These are phyloP conservation scores for Naganishia randhawae DNA, from an alignment of 768 basidiomycete genomes.

Conservation along the genomic window DNA sequence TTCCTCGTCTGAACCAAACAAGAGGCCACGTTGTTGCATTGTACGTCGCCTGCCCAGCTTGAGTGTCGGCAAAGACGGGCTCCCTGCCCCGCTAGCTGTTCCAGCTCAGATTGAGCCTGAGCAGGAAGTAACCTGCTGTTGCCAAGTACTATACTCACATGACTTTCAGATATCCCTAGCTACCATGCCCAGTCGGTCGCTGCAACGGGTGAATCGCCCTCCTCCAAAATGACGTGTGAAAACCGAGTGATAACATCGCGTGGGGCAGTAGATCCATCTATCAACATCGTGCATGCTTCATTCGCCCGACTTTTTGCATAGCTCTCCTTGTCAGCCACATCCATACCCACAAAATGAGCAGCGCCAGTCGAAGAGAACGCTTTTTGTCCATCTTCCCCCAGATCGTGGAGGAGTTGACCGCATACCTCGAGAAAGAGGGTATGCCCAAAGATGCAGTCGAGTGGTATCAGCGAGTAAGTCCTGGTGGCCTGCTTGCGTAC, in stretches of 20 bases:
- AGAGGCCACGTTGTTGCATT: no score
- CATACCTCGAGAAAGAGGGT: constrained; percentile 62
- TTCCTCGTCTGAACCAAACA: no score
- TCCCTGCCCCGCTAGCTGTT: no score
- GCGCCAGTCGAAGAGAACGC: constrained; percentile 36
- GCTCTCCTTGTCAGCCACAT: not conserved
- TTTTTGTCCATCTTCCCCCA: constrained; percentile 71
- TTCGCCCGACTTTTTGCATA: not conserved
- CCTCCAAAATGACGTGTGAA: no score
- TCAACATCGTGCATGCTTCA: not conserved
- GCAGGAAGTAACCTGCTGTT: no score
- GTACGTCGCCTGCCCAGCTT: no score
- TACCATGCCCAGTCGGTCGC: no score
- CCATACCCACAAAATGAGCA: constrained; percentile 5
- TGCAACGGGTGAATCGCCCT: no score
- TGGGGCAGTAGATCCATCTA: not conserved
- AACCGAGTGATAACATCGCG: not conserved
- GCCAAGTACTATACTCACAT: no score
- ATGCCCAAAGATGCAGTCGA: constrained; percentile 80
- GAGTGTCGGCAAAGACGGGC: no score
- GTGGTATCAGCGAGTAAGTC: constrained; percentile 75
- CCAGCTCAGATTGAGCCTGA: no score
- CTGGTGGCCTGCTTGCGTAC: not conserved
- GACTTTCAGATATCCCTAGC: no score
- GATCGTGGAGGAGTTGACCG: constrained; percentile 74